Base-by-base conservation (phyloP, 2,329 filamentous ascomycete genomes). In the Fusarium sp. region DNA sequence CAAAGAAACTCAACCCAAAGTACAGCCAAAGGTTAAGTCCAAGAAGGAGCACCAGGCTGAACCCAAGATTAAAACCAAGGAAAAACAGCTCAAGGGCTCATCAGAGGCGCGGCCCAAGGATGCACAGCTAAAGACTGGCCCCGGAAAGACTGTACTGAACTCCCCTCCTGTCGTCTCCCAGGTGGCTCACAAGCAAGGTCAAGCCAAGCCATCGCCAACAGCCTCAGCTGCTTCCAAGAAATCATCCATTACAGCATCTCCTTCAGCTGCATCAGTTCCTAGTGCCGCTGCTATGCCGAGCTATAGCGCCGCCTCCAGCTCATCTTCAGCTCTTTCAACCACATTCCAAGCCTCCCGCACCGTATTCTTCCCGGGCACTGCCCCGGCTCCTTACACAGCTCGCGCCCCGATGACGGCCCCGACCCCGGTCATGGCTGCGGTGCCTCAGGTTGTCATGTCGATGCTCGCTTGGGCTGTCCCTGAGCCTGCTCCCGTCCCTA, bases 401-500 rank as follows among this genome's bases (percentile, higher is more conserved):
- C 41, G 36, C 6, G 39, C 64, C 6, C 64, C 64, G 5, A 26
- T 7, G 6, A 64, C 57, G 2, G 58, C 50, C 5, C 54, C 44
- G 10, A 50, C 63, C 4, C 64, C 64, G 0, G 12, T 40, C 13
- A 64, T 67, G 10, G 64, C 45, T 2, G 41, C 36, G 2, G 52
- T 32, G 11, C 59, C 64, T 8, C 41, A 53, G n/a, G 39, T 64
- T 6, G 60, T 64, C 32, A 49, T 49, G 26, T 56, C 53, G 3
- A 63, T 52, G 50, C 42, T 60, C 3, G 31, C 29, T 12, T 59
- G 40, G 36, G 38, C 50, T 7, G 29, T 53, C 1, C 64, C 64
- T 10, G 53, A 54, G 35, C 39, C 60, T 47, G 64, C 48, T 2
- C 55, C 63, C 2, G 11, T 58, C 11, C 63, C 63, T 8, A 48